Base-by-base conservation (phyloP, 1,284 basidiomycete species). In the Mycena sp. region DNA sequence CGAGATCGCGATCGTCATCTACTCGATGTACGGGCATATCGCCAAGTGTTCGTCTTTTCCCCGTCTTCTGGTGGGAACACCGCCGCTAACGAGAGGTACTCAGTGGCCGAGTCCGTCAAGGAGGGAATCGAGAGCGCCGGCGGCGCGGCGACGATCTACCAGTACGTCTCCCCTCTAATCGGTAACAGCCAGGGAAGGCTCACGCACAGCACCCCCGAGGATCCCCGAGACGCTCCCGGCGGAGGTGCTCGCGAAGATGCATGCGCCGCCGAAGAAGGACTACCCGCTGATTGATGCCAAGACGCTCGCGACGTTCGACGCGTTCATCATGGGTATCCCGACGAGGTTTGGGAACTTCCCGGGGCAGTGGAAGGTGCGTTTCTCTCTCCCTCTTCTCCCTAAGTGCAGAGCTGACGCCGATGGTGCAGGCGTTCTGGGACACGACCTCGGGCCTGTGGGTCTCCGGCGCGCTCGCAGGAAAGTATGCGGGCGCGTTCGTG, bases 1-100 rank as follows among this genome's bases (percentile, higher is more conserved):
- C 35, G 26, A 52, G 17, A 82, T 93, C 73, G 93, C 90, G 63
- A 92, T 95, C 72, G 77, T 93, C 72, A 90, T 93, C 83, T 95
- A 95, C 83, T 82, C 88, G 63, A 85, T 92, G 78, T 94, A 92
- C 75, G 92, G 92, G 69, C 94, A 95, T 78, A 86, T 94, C 75
- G 83, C 82, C 70, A 86, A 85, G 72, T 51, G 91, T 92, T 73
- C 51, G 89, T 40, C 4, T 41, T 46, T 29, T 19, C 35, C 44
- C 17, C 19, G 26, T 35, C 21, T 23, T 37, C 6, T 29, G 11
- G 17, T 6, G 4, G 40, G 38, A 19, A 25, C n/a, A 23, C 49
- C 26, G 29, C 9, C 14, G 32, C 32, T 35, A 14, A 29, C 43
- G n/a, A 44, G 25, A 11, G 5, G 10, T 50, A n/a, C 28, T 10